A percentile compares a stretch with the other conserved stretches of the same genome.
These are phyloP conservation scores for Vaccinium vitisidaea DNA, from an alignment of 148 eudicot genomes.

Conservation along the genomic window DNA sequence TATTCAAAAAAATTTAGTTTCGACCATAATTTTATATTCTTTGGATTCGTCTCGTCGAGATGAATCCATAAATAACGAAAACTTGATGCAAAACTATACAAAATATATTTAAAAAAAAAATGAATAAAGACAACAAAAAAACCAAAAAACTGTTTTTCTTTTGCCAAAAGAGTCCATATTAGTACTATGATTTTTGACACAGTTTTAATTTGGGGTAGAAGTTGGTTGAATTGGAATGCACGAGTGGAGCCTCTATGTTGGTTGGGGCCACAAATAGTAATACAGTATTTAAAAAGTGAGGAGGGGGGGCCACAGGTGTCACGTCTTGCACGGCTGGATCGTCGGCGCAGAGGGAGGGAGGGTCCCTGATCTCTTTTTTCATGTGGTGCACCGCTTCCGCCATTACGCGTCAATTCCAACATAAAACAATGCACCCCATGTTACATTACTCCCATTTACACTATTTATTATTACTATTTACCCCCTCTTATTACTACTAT, in stretches of 20 bases:
- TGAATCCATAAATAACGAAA: too few species aligned
- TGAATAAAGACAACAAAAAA: too few species aligned
- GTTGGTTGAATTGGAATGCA: background rate
- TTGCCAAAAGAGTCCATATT: too few species aligned
- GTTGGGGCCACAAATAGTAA: background rate
- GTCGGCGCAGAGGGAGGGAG: slow-evolving; percentile 19
- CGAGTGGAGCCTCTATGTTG: background rate
- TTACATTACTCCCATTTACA: background rate
- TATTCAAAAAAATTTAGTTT: too few species aligned
- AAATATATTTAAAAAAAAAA: too few species aligned
- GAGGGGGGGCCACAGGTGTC: slow-evolving; percentile 26
- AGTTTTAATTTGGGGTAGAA: background rate
- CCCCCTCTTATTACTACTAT: background rate
- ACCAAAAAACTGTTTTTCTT: too few species aligned
- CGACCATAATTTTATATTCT: too few species aligned
- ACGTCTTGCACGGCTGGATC: slow-evolving; percentile 43
- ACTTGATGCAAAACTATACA: too few species aligned
- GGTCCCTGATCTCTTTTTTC: background rate
- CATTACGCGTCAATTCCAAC: background rate
- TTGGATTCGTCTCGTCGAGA: too few species aligned
- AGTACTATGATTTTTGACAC: too few species aligned
- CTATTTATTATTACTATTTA: background rate
- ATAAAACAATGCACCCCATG: too few species aligned
- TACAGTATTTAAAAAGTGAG: background rate
- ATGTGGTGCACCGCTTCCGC: slow-evolving; percentile 19